Base-by-base conservation (phyloP, 2,329 filamentous ascomycete species). In the Cadophora sp. region DNA sequence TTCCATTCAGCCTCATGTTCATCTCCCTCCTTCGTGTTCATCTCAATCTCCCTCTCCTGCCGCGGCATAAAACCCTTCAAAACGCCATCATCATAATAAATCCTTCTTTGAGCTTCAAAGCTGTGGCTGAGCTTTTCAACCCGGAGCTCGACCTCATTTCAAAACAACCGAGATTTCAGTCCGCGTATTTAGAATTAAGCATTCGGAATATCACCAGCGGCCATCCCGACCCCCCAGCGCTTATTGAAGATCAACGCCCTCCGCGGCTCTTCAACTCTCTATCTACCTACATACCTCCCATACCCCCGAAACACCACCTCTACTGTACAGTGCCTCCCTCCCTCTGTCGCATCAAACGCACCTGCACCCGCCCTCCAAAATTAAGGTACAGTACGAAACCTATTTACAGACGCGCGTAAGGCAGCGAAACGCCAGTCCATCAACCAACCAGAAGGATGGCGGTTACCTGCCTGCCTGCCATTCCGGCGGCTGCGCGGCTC, bases 401-500 rank as follows among this genome's bases (percentile, higher is more conserved):
- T 58, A 39, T 56, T 56, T 43, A 11, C 55, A 58, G 36, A 58
- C 33, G 55, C 36, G 55, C 36, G 3, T 58, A 24, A 39, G 36
- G 55, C 55, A 58, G 55, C 55, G 55, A 43, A 24, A 58, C 55
- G 55, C 55, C 55, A 5, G 4, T 58, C 27, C 36, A n/a, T n/a
- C n/a, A n/a, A 24, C 55, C 55, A 58, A 22, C 36, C 36, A 58
- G 33, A 58, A 41, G 4, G 36, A 24, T 43, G 55, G 55, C 55
- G 55, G 55, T 58, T 58, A 43, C 55, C 36, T 58, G 55, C 55
- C 6, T 58, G 27, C 55, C 36, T 58, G 55, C 55, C 6, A 3
- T 13, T 27, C 24, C 9, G n/a, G 33, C 55, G 55, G 55, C 55
- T 58, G 36, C 55, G 55, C 55, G 55, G 55, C 55, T 58, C 55